phyloP scores from a whole-genome alignment of 139 green algal species.

The Chlorella ohadii region DNA sequence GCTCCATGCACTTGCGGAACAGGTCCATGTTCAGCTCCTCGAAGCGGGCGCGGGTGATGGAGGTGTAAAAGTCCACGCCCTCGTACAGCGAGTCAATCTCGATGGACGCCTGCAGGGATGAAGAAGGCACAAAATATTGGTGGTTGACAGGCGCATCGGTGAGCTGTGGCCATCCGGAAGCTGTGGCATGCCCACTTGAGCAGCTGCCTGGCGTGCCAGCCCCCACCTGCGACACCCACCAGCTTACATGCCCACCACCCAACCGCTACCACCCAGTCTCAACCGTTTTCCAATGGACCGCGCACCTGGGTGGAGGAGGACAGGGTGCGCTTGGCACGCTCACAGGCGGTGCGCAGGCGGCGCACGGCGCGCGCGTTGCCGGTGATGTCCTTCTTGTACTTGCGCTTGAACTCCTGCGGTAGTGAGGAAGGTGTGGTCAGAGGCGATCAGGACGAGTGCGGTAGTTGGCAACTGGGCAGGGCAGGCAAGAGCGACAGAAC shows the following conservation, averaged over 20 bases:
- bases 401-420: slow-evolving; percentile 97
- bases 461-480: too few relatives aligned
- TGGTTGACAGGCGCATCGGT: too few relatives aligned
- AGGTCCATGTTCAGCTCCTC: slow-evolving; percentile 99
- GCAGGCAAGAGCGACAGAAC: too few relatives aligned
- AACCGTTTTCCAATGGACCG: too few relatives aligned
- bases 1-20: slow-evolving; percentile 99
- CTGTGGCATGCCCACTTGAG: too few relatives aligned
- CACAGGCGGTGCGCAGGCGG: slow-evolving; percentile 78
- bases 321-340: slow-evolving; percentile 85
- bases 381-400: slow-evolving; percentile 98
- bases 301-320: slow-evolving; percentile 73
- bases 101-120: slow-evolving; percentile 83
- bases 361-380: slow-evolving; percentile 83
- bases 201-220: too few relatives aligned
- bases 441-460: too few relatives aligned
- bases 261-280: too few relatives aligned
- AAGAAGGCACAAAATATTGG: slow-evolving; percentile 54
- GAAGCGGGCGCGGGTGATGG: slow-evolving; percentile 96
- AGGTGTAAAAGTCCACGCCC: slow-evolving; percentile 97
- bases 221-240: too few relatives aligned
- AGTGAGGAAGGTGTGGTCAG: neutral
- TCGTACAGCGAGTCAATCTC: slow-evolving; percentile 98
- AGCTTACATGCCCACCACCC: too few relatives aligned
- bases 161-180: too few relatives aligned